Percentiles rank a stretch among this genome's conserved stretches.
Evolutionary conservation across 208 protist species (phyloP).

Genomic region (Wallacemonas sp.): DNA sequence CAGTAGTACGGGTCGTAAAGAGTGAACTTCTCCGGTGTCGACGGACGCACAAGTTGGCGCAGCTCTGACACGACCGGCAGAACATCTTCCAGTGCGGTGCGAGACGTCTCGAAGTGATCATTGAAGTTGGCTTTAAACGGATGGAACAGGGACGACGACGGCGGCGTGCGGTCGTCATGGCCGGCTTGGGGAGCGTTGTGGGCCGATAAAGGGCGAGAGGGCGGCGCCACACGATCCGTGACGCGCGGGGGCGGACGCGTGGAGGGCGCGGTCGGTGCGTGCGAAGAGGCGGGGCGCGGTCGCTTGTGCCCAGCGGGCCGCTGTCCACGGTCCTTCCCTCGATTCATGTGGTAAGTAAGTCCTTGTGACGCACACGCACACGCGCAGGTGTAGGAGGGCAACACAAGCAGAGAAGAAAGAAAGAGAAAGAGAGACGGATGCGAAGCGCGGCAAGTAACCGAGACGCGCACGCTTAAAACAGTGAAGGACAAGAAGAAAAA

Average conservation of each 20-base stretch:
- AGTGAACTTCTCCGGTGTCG: slow-evolving; percentile 42
- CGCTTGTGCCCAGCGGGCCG: neutral
- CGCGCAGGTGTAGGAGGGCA: neutral
- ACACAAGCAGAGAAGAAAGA: neutral
- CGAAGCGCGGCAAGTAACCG: too few relatives aligned
- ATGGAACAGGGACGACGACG: slow-evolving; percentile 15
- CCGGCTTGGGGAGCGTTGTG: neutral
- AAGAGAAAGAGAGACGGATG: slow-evolving; percentile 5
- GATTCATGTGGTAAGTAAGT: neutral
- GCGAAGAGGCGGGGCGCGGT: neutral
- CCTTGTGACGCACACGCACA: neutral
- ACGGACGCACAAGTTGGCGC: slow-evolving; percentile 50
- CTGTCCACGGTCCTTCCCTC: neutral
- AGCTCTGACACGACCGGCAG: slow-evolving; percentile 47
- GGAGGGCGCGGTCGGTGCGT: neutral
- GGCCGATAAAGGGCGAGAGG: too few relatives aligned
- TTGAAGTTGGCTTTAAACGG: slow-evolving; percentile 72
- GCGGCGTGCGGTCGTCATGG: neutral
- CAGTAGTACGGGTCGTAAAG: slow-evolving; percentile 92
- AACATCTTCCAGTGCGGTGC: slow-evolving; percentile 52
- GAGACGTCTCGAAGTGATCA: slow-evolving; percentile 84
- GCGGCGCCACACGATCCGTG: too few relatives aligned
- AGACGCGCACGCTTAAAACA: too few relatives aligned
- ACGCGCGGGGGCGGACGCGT: neutral
- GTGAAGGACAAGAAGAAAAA: too few relatives aligned